Base-by-base conservation (phyloP, 2,329 filamentous ascomycete genomes). In the Xylaria multiplex region DNA sequence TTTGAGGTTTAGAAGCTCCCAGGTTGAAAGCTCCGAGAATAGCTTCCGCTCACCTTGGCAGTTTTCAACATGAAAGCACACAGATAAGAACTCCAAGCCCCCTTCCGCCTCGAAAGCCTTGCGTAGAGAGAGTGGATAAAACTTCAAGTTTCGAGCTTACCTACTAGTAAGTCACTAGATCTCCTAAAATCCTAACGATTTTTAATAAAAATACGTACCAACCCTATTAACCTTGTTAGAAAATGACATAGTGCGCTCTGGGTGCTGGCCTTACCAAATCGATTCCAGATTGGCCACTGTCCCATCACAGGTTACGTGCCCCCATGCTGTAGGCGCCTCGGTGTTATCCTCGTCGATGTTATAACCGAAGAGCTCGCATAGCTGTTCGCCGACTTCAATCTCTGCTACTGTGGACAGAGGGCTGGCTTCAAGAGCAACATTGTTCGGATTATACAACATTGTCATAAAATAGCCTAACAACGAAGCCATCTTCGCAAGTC, bases 391-490 rank as follows among this genome's bases (percentile, higher is more conserved):
- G 1, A 81, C 82, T 45, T 79, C 74, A 5, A 81, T 77, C 66
- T 85, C 83, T 3, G 80, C 77, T 2, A 81, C 62, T 0, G 81
- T 84, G 0, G 81, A 80, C 13, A 83, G 68, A 0, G 82, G 82
- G 48, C 81, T 83, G 1, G 79, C 81, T 64, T 84, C 82, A 0
- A 82, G 69, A 1, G 81, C 75, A 1, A 84, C 79, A 42, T 84
- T 84, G 73, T 84, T 85, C 0, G 82, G 81, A 54, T 84, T 84
- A 64, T 83, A 84, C 27, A 84, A 40, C 82, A 84, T 84, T 0
- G 81, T 82, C 76, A 81, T 82, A 32, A 83, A 80, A 69, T 83
- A 83, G 0, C 82, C 82, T 2, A 83, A 73, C 2, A 83, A 59
- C 1, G 78, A 76, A 0, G 81, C 74, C 79, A 83, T 83, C 65